phyloP scores from a whole-genome alignment of 2,329 filamentous ascomycete species.

The Zopfia rhizophila region DNA sequence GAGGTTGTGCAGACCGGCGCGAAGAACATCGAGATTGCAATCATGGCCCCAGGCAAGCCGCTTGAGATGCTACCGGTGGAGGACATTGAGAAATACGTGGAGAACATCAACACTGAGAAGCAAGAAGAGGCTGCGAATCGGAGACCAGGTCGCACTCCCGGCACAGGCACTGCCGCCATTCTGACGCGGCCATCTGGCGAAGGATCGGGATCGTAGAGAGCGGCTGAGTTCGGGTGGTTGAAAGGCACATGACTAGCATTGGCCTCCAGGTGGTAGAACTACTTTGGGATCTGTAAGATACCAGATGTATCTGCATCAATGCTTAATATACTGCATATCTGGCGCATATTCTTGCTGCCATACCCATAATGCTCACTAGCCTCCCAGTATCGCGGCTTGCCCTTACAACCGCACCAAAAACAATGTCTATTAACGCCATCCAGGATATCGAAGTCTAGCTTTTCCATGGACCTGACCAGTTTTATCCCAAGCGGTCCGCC shows the following conservation, averaged over 20 bases:
- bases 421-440: too few species aligned
- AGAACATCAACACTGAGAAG: slow-evolving; percentile 99
- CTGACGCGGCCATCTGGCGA: slow-evolving; percentile 70
- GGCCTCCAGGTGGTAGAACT: slow-evolving; percentile 42
- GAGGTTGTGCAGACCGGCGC: slow-evolving; percentile 99
- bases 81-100: slow-evolving; percentile 96
- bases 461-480: neutral
- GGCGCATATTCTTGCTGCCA: slow-evolving; percentile 21
- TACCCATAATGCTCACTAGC: neutral
- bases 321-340: slow-evolving; percentile 39
- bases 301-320: slow-evolving; percentile 36
- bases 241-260: slow-evolving; percentile 41
- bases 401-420: too few species aligned
- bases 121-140: slow-evolving; percentile 98
- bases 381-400: too few species aligned
- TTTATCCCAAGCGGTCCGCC: slow-evolving; percentile 78
- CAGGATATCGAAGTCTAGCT: too few species aligned
- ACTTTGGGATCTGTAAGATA: slow-evolving; percentile 41
- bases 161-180: slow-evolving; percentile 76
- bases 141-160: slow-evolving; percentile 73
- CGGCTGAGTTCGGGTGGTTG: neutral
- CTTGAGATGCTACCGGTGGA: slow-evolving; percentile 95
- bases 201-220: slow-evolving; percentile 40
- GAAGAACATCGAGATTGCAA: slow-evolving; percentile 99
- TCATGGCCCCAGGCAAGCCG: slow-evolving; percentile 92